Percentiles rank a stretch among this genome's conserved stretches.
phyloP scores from a whole-genome alignment of 192 early-diverging fungal species.

The Polychytrium aggregatum region DNA sequence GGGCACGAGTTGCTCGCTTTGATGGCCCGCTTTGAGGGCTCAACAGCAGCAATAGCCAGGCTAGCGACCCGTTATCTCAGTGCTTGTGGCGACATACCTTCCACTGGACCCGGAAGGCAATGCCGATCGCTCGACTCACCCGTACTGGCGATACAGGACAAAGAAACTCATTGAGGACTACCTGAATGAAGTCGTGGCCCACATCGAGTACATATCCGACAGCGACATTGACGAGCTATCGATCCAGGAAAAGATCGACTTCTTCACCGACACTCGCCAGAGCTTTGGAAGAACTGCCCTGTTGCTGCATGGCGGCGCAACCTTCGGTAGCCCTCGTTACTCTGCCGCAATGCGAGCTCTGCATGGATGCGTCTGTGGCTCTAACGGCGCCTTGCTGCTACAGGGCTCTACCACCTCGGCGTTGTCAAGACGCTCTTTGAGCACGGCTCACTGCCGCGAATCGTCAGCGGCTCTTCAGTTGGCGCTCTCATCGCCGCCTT shows the following conservation, averaged over 20 bases:
- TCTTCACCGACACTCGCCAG: conserved; percentile 63
- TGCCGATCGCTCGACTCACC: neutral
- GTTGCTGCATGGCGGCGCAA: conserved; percentile 58
- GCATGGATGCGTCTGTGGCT: neutral
- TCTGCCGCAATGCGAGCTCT: no score
- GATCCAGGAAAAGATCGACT: conserved; percentile 47
- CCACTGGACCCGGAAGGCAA: neutral
- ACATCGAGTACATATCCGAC: conserved; percentile 37
- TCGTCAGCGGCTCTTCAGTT: conserved; percentile 66
- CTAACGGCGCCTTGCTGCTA: conserved; percentile 3
- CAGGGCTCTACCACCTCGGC: conserved; percentile 64
- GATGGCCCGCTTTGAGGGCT: no score
- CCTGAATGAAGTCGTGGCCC: conserved; percentile 50
- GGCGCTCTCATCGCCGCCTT: conserved; percentile 64
- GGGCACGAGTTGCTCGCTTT: conserved; percentile 2
- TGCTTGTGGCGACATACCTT: no score
- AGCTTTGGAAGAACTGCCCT: conserved; percentile 66
- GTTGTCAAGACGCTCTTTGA: conserved; percentile 64
- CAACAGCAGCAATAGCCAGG: neutral
- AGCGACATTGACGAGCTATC: conserved; percentile 22
- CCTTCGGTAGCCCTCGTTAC: conserved; percentile 62
- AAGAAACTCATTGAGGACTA: conserved; percentile 70
- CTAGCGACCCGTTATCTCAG: no score
- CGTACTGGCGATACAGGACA: conserved; percentile 27
- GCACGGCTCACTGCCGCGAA: conserved; percentile 51